Base-by-base conservation (phyloP, 306 rosid species). In the Rosa rugosa region DNA sequence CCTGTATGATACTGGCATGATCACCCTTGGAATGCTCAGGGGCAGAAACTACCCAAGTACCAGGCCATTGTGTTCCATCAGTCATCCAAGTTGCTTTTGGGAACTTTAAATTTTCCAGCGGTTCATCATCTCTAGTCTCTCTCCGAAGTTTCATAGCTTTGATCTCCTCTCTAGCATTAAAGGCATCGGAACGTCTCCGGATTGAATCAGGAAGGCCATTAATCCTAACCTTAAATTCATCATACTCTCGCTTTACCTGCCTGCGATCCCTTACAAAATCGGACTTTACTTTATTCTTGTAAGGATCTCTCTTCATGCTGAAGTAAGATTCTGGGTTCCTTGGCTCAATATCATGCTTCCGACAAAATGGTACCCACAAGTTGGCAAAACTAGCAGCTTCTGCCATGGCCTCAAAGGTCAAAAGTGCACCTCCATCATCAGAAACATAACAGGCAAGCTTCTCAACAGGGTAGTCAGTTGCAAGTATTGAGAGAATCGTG, bases 181-280 rank as follows among this genome's bases (percentile, higher is more conserved):
- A 87, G 59, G 97, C 97, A 76, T 92, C 94, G 4, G 93, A 84
- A 16, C 94, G 92, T 6, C 97, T 83, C 78, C 94, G 82, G 41
- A 92, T 92, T 11, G 97, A 90, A 73, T 92, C 94, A 69, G 97
- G 91, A 77, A 92, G 91, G 65, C 88, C 84, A 72, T 92, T 92
- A 34, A 92, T 80, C 80, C 91, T 86, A 57, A 92, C 97, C 82
- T 92, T 92, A 79, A 90, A 92, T 79, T 92, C 97, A 44, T 88
- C 97, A 77, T 92, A 92, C 87, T 92, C 97, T 0, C 97, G 86
- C 88, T 92, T 92, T 18, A 87, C 81, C 76, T 84, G 84, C 79
- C 97, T 87, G 59, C 97, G 93, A 72, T 92, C 97, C 80, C 93
- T 88, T 20, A 92, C 97, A 85, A 92, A 92, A 85, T 90, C 97